Evolutionary conservation across 306 rosid genomes (phyloP).

Genomic region (Medicago ruthenica): DNA sequence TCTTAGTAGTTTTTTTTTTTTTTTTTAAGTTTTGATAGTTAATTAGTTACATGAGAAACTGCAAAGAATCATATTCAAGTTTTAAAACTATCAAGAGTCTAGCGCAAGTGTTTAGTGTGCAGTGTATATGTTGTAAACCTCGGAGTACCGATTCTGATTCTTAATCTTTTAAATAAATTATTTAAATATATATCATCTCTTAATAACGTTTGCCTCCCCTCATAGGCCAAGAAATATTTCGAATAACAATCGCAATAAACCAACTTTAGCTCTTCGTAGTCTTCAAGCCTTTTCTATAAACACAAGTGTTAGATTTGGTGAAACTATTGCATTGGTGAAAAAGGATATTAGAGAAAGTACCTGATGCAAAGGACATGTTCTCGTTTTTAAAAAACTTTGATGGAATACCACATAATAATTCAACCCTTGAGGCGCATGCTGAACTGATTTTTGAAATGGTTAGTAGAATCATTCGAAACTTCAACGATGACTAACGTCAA

Average conservation of each 20-base stretch:
- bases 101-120: no score
- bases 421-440: slow-evolving; percentile 40
- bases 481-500: no score
- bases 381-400: slow-evolving; percentile 39
- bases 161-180: neutral
- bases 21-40: neutral
- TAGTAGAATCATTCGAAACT: neutral
- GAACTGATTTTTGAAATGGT: slow-evolving; percentile 48
- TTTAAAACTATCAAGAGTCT: no score
- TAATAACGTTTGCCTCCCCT: neutral
- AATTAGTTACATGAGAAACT: neutral
- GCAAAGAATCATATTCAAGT: neutral
- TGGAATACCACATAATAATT: slow-evolving; percentile 43
- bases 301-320: neutral
- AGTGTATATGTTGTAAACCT: no score
- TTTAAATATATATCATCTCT: neutral
- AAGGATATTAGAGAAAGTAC: slow-evolving; percentile 48
- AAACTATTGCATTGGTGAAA: no score
- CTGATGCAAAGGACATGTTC: slow-evolving; percentile 40
- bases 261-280: neutral
- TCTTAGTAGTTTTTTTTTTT: no score
- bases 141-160: no score
- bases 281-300: neutral
- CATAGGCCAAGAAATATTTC: neutral
- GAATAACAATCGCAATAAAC: neutral